A percentile compares a stretch with the other conserved stretches of the same genome.
Conservation (phyloP, 2,329 filamentous ascomycete genomes). For the Talaromyces islandicus region DNA sequence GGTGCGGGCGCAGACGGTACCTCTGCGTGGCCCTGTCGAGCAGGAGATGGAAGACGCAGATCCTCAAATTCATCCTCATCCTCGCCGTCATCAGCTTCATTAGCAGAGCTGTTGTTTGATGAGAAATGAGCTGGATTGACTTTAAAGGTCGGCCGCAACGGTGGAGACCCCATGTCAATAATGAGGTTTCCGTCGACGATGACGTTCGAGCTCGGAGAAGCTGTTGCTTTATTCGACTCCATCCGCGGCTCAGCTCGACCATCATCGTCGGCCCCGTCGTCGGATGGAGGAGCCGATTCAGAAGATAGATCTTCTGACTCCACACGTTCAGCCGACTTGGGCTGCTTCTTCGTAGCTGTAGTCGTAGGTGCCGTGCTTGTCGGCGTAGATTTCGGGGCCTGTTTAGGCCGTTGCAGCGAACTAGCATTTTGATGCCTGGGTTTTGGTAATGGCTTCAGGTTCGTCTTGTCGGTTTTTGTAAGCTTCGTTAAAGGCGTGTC, state of each 20-base stretch:
- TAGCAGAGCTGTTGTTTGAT: slow-evolving; percentile 34
- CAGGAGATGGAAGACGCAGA: slow-evolving; percentile 32
- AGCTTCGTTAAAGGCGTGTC: slow-evolving; percentile 30
- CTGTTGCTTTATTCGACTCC: slow-evolving; percentile 23
- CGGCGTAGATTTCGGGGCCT: slow-evolving; percentile 2
- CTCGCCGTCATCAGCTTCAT: slow-evolving; percentile 25
- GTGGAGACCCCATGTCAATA: slow-evolving; percentile 43
- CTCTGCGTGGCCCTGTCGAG: slow-evolving; percentile 16
- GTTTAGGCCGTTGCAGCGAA: slow-evolving; percentile 11
- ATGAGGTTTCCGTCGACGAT: slow-evolving; percentile 43
- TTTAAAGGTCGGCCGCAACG: slow-evolving; percentile 31
- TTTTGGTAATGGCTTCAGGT: slow-evolving; percentile 17
- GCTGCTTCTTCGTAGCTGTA: slow-evolving; percentile 15
- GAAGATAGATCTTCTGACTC: slow-evolving; percentile 20
- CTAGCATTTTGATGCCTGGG: slow-evolving; percentile 10
- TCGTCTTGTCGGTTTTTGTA: slow-evolving; percentile 20
- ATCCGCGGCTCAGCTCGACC: slow-evolving; percentile 4
- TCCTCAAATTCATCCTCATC: slow-evolving; percentile 30
- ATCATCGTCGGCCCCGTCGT: slow-evolving; percentile 22
- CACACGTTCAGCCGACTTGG: slow-evolving; percentile 17
- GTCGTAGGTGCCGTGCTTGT: not conserved
- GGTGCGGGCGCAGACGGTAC: not conserved
- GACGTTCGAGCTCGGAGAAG: slow-evolving; percentile 37
- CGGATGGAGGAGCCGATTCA: slow-evolving; percentile 24
- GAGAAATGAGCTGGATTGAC: slow-evolving; percentile 38